These are phyloP conservation scores for Phytophthora fragariaefolia DNA, from an alignment of 352 stramenopile genomes.

Conservation along the genomic window DNA sequence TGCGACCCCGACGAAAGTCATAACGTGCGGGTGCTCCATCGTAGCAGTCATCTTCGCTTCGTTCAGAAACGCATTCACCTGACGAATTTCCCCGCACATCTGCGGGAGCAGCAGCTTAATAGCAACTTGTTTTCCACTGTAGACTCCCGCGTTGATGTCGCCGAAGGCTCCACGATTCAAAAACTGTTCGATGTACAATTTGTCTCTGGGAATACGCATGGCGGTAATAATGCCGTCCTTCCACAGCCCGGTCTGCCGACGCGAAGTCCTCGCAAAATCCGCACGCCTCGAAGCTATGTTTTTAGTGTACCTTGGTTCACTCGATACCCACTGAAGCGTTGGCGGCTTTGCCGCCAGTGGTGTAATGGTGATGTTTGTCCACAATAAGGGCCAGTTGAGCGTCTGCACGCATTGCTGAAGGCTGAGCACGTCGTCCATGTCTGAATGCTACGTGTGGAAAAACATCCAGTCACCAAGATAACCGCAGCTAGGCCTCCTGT, in stretches of 20 bases:
- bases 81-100: constrained; percentile 21
- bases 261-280: not conserved
- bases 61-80: constrained; percentile 40
- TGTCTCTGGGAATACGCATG: constrained; percentile 31
- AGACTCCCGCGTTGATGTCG: constrained; percentile 44
- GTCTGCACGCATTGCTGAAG: not conserved
- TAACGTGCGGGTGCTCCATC: constrained; percentile 49
- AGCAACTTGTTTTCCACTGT: constrained; percentile 29
- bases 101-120: constrained; percentile 38
- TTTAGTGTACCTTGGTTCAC: constrained; percentile 4
- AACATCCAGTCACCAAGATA: constrained; percentile 1
- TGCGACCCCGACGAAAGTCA: constrained; percentile 52
- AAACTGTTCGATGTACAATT: constrained; percentile 28
- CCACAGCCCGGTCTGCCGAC: constrained; percentile 12
- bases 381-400: constrained; percentile 1
- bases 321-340: constrained; percentile 1
- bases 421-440: constrained; percentile 5
- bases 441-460: not conserved
- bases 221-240: constrained; percentile 36
- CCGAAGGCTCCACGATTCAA: constrained; percentile 36
- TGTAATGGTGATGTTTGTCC: constrained; percentile 8
- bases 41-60: constrained; percentile 24
- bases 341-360: not conserved
- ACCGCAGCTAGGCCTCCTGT: not conserved
- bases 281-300: not conserved